Base-by-base conservation (phyloP, 164 flowering plant genomes). In the Akebia trifoliata region DNA sequence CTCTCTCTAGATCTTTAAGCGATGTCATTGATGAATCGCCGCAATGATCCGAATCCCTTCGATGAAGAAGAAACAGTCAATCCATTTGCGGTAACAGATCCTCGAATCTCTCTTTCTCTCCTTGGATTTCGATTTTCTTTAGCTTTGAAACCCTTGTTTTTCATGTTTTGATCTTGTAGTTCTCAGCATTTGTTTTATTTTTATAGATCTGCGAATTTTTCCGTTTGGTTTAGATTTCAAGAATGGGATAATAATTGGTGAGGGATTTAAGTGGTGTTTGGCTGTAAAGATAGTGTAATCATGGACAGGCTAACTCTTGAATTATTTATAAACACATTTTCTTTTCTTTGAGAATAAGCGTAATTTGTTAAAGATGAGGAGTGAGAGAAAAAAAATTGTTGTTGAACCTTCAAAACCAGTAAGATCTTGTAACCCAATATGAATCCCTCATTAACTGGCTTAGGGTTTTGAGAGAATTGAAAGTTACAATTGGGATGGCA, bases 1-100 rank as follows among this genome's bases (percentile, higher is more conserved):
- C 4, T 3, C 50, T 48, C 28, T 28, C 3, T 26, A 30, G 26
- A 31, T 47, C 26, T 45, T 14, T 9, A 24, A 46, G 7, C 11
- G 15, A 6, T 17, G 20, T 17, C 20, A 12, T 39, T 3, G 50
- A 82, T 86, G 94, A 74, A 69, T 71, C 87, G 87, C 34, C 61
- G 67, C 62, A 56, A 72, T 71, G 94, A 86, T 68, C 87, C 83
- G 14, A 86, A 84, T 55, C 94, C 94, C 1, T 86, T 86, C 61
- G 90, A 86, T 4, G 94, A 85, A 61, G 86, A 81, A 57, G 85
- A 82, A 54, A 78, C 68, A 57, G 84, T 82, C 75, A 86, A 86
- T 82, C 94, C 94, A 6, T 86, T 86, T 47, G 75, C 90, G 81
- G 94, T 86, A 82, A 69, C 50, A 26, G 9, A 12, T 30, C 60